These are phyloP conservation scores for Fusarium agapanthi DNA, from an alignment of 2,329 filamentous ascomycete genomes.

Conservation along the genomic window DNA sequence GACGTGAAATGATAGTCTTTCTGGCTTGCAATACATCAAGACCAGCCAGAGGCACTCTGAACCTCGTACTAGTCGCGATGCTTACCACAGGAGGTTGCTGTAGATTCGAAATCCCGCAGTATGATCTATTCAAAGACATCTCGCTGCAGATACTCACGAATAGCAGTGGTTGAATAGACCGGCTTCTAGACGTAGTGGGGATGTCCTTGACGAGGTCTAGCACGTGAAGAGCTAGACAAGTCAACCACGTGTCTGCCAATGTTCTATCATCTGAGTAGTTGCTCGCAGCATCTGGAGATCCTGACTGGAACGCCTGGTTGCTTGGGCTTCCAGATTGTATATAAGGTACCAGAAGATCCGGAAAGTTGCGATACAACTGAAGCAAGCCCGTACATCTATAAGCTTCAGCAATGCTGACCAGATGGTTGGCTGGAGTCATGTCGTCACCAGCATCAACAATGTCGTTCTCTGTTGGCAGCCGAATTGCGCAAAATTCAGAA, in stretches of 20 bases:
- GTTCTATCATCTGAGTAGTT: neutral
- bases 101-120: neutral
- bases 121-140: slow-evolving; percentile 48
- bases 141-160: slow-evolving; percentile 55
- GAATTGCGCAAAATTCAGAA: slow-evolving; percentile 24
- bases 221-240: slow-evolving; percentile 55
- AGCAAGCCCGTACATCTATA: slow-evolving; percentile 42
- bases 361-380: slow-evolving; percentile 48
- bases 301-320: neutral
- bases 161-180: slow-evolving; percentile 55
- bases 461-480: slow-evolving; percentile 24
- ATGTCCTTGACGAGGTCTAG: slow-evolving; percentile 52
- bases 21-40: slow-evolving; percentile 29
- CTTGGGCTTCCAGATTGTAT: neutral
- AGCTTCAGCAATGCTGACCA: slow-evolving; percentile 40
- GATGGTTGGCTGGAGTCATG: slow-evolving; percentile 37
- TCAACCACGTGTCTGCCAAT: slow-evolving; percentile 51
- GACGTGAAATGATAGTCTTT: slow-evolving; percentile 22
- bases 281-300: slow-evolving; percentile 3
- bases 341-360: slow-evolving; percentile 49
- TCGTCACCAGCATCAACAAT: slow-evolving; percentile 40
- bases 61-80: slow-evolving; percentile 28
- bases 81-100: slow-evolving; percentile 16
- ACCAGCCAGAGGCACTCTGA: slow-evolving; percentile 3
- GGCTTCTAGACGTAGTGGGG: slow-evolving; percentile 54